Conservation (phyloP, 2,329 filamentous ascomycete species). For the Pyrenochaeta sp. region DNA sequence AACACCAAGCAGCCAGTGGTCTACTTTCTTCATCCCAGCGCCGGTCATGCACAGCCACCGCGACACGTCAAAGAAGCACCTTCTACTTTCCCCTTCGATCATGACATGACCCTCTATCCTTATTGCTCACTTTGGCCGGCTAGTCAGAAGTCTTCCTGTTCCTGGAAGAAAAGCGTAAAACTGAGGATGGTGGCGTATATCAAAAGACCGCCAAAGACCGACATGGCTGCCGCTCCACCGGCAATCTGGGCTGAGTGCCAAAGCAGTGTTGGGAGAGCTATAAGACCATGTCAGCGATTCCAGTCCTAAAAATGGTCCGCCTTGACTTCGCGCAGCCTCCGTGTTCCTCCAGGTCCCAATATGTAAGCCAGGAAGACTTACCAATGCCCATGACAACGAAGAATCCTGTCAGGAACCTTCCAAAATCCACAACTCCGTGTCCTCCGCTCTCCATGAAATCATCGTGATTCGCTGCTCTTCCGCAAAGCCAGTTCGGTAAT, state of each 20-base stretch:
- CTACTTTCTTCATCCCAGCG: not conserved
- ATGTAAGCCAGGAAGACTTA: conserved; percentile 60
- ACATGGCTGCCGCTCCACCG: conserved; percentile 91
- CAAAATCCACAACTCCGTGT: conserved; percentile 88
- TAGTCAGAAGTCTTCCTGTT: conserved; percentile 89
- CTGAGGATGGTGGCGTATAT: conserved; percentile 99
- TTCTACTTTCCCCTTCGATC: not conserved
- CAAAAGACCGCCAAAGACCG: conserved; percentile 85
- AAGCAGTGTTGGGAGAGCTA: conserved; percentile 86
- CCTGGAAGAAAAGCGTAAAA: conserved; percentile 98
- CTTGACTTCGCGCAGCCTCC: not conserved
- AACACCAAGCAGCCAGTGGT: conserved; percentile 11
- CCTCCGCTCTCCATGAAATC: conserved; percentile 91
- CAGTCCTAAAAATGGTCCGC: no score
- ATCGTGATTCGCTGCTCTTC: conserved; percentile 87
- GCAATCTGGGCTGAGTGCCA: conserved; percentile 87
- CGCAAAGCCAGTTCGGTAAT: conserved; percentile 95
- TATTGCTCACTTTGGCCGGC: conserved; percentile 35
- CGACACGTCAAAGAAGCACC: not conserved
- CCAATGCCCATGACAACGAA: conserved; percentile 97
- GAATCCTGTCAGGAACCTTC: conserved; percentile 93
- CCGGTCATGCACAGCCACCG: not conserved
- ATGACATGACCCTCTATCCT: conserved; percentile 2
- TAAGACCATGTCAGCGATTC: conserved; percentile 22
- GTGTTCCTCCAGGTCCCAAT: not conserved